A percentile compares a stretch with the other conserved stretches of the same genome.
Evolutionary conservation across 2,329 filamentous ascomycete species (phyloP).

Genomic region (Colletotrichum sp.): DNA sequence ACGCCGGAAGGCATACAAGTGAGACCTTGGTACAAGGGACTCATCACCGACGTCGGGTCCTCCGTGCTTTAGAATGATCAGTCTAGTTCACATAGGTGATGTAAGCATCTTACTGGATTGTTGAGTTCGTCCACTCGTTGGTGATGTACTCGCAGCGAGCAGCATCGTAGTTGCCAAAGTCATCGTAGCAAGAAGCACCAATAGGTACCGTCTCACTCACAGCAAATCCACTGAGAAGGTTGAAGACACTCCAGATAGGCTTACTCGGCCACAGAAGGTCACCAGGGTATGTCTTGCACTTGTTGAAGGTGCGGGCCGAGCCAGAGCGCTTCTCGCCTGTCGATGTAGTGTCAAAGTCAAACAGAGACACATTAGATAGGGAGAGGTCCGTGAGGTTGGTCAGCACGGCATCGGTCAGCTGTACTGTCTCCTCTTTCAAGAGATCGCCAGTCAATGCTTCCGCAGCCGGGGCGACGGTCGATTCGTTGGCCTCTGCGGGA

Average conservation of each 20-base stretch:
- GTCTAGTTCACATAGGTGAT: neutral
- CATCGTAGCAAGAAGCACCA: slow-evolving; percentile 34
- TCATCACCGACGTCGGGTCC: slow-evolving; percentile 46
- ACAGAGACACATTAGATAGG: slow-evolving; percentile 33
- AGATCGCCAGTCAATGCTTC: neutral
- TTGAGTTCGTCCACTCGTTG: slow-evolving; percentile 30
- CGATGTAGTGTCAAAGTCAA: slow-evolving; percentile 22
- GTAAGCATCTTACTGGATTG: slow-evolving; percentile 23
- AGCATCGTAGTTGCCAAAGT: slow-evolving; percentile 27
- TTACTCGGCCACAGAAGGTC: slow-evolving; percentile 30
- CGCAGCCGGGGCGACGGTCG: neutral
- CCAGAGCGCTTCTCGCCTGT: neutral
- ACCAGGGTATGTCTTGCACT: slow-evolving; percentile 36
- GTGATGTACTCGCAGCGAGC: slow-evolving; percentile 29
- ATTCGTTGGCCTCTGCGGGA: neutral
- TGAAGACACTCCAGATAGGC: slow-evolving; percentile 34
- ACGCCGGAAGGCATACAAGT: neutral
- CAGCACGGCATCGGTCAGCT: slow-evolving; percentile 34
- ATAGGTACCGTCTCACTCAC: slow-evolving; percentile 36
- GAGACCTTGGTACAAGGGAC: slow-evolving; percentile 32
- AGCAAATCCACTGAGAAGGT: slow-evolving; percentile 34
- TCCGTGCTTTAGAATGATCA: slow-evolving; percentile 25
- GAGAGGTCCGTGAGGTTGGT: slow-evolving; percentile 32
- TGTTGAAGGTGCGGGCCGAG: slow-evolving; percentile 26
- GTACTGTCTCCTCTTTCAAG: neutral